Base-by-base conservation (phyloP, 139 green algal species). In the Penium margaritaceum region DNA sequence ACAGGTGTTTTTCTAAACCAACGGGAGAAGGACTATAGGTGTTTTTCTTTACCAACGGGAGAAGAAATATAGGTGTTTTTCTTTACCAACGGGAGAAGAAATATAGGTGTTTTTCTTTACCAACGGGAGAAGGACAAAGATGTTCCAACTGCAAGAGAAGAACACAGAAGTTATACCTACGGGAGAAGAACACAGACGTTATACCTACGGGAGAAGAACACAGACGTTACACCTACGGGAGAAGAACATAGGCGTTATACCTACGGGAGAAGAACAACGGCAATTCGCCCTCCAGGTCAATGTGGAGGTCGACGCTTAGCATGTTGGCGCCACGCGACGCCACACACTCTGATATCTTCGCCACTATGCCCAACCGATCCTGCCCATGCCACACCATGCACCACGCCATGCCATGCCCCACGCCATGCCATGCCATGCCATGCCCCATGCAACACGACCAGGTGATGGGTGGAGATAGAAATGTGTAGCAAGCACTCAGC, bases 251-350 rank as follows among this genome's bases (percentile, higher is more conserved):
- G 24, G 55, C 55, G 55, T 38, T 38, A 38, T 38, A 77, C 70
- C 70, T 77, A 29, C 70, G 41, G 60, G 70, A 70, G 44, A 77
- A 77, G 44, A 75, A 72, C 19, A 75, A 69, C 17, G 70, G 70
- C 12, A 29, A 19, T 15, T n/a, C 17, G 12, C 63, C 57, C 41
- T 77, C 58, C 4, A 75, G 32, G 60, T 77, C 70, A 30, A 77
- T 77, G 61, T 77, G 70, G 27, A 77, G 58, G 36, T 77, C 70
- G 33, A 77, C 70, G 58, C 30, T 62, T 15, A 77, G 57, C 7
- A 77, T 77, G 34, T 77, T 77, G 32, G 70, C 70, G 41, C 67
- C 21, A 17, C 61, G 29, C 7, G 70, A 70, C 36, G 70, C 61
- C 35, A 77, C 70, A 19, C 61, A 76, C 60, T 77, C 70, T n/a